Conservation (phyloP, 2,329 filamentous ascomycete genomes). For the Sporothrix inflata region DNA sequence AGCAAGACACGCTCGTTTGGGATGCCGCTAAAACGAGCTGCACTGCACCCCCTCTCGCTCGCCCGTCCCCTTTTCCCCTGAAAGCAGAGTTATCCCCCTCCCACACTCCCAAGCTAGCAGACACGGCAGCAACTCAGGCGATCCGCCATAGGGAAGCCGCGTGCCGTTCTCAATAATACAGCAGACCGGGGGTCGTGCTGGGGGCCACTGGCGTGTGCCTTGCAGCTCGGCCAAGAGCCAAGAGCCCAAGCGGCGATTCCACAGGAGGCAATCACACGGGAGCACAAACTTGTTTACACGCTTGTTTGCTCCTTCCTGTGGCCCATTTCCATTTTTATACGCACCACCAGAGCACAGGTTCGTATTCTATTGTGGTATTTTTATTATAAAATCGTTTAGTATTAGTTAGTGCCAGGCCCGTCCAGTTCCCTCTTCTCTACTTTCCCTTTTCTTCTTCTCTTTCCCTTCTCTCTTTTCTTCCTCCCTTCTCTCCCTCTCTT, state of each 20-base stretch:
- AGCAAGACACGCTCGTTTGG: background rate
- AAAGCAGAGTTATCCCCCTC: background rate
- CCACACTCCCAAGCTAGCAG: background rate
- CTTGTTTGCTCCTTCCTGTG: conserved; percentile 15
- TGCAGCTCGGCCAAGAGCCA: conserved; percentile 1
- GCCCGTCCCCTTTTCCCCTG: background rate
- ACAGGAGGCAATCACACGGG: conserved; percentile 7
- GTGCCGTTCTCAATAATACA: conserved; percentile 12
- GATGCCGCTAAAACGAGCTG: background rate
- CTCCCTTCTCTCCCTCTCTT: background rate
- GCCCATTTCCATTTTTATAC: conserved; percentile 3
- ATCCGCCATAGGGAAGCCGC: background rate
- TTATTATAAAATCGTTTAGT: background rate
- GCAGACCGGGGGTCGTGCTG: background rate
- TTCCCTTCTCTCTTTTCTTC: background rate
- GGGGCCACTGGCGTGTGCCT: conserved; percentile 5
- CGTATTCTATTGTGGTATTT: background rate
- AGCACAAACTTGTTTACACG: conserved; percentile 23
- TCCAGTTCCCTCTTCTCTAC: background rate
- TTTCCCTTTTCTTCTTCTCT: background rate
- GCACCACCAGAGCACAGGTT: background rate
- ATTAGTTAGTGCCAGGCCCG: conserved; percentile 12
- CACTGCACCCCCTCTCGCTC: background rate
- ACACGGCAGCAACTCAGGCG: background rate
- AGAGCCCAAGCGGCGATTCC: conserved; percentile 18